These are phyloP conservation scores for Fusarium sp. DNA, from an alignment of 2,329 filamentous ascomycete genomes.

Conservation along the genomic window DNA sequence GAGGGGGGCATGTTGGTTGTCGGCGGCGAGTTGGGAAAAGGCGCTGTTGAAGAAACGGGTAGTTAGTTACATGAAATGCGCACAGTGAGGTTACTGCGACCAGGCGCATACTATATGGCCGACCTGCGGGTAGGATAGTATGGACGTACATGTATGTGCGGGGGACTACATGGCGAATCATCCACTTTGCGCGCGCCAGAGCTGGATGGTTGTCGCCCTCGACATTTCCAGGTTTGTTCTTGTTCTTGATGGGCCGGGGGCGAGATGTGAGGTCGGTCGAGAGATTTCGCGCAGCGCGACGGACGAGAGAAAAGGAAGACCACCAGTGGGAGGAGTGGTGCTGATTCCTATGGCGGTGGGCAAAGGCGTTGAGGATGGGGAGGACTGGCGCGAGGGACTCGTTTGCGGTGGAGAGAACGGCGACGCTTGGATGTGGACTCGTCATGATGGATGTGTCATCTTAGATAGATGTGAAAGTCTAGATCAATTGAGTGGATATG, in stretches of 20 bases:
- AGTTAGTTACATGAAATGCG: constrained; percentile 3
- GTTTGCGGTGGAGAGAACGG: constrained; percentile 30
- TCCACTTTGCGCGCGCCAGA: constrained; percentile 43
- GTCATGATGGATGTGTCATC: constrained; percentile 18
- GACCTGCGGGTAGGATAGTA: not conserved
- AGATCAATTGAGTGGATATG: not conserved
- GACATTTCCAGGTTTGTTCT: constrained; percentile 13
- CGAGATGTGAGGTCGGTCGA: constrained; percentile 39
- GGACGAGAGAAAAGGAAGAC: constrained; percentile 76
- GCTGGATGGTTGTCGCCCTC: constrained; percentile 27
- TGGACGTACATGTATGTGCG: constrained; percentile 52
- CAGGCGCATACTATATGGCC: not conserved
- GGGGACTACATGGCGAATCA: constrained; percentile 48
- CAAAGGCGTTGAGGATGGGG: constrained; percentile 76
- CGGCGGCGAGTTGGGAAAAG: constrained; percentile 77
- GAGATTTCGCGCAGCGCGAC: constrained; percentile 72
- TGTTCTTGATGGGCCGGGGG: constrained; percentile 12
- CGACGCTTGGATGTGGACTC: constrained; percentile 6
- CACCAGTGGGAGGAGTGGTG: constrained; percentile 88
- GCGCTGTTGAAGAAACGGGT: constrained; percentile 52
- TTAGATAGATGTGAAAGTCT: not conserved
- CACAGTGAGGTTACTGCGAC: not conserved
- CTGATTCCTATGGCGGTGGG: constrained; percentile 91
- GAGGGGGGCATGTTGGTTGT: constrained; percentile 78
- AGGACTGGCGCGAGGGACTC: constrained; percentile 54